Conservation (phyloP, 2,329 filamentous ascomycete genomes). For the Colletotrichum agaves region DNA sequence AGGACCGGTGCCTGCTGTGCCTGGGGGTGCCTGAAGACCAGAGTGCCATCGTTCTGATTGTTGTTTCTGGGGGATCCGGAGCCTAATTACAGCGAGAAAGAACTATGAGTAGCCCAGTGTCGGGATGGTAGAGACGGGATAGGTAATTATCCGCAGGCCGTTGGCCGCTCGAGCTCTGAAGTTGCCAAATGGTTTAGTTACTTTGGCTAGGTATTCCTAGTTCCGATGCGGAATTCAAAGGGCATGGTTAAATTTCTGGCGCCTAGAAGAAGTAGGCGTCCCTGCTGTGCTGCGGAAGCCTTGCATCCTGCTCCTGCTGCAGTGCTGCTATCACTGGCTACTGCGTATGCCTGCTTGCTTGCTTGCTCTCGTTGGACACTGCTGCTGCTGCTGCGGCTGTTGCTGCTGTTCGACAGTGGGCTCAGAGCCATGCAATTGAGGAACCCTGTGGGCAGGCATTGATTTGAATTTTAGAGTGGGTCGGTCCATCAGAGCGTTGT, state of each 20-base stretch:
- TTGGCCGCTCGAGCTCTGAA: constrained; percentile 5
- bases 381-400: neutral
- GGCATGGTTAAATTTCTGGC: constrained; percentile 18
- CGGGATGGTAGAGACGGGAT: neutral
- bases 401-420: constrained; percentile 1
- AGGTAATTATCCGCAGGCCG: constrained; percentile 5
- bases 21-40: constrained; percentile 20
- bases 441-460: constrained; percentile 35
- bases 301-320: constrained; percentile 10
- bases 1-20: constrained; percentile 25
- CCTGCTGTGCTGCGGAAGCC: constrained; percentile 4
- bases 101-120: constrained; percentile 43
- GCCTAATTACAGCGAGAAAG: constrained; percentile 47
- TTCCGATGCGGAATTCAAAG: neutral
- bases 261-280: constrained; percentile 19
- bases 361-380: neutral
- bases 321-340: neutral
- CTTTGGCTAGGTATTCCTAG: neutral
- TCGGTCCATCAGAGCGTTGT: constrained; percentile 23
- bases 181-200: constrained; percentile 8
- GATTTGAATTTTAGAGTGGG: constrained; percentile 36
- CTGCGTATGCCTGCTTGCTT: neutral
- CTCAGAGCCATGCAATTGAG: constrained; percentile 21
- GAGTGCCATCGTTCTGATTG: constrained; percentile 21
- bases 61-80: constrained; percentile 16